Evolutionary conservation across 176 grass and related monocot species (phyloP).

Genomic region (Otatea glauca): DNA sequence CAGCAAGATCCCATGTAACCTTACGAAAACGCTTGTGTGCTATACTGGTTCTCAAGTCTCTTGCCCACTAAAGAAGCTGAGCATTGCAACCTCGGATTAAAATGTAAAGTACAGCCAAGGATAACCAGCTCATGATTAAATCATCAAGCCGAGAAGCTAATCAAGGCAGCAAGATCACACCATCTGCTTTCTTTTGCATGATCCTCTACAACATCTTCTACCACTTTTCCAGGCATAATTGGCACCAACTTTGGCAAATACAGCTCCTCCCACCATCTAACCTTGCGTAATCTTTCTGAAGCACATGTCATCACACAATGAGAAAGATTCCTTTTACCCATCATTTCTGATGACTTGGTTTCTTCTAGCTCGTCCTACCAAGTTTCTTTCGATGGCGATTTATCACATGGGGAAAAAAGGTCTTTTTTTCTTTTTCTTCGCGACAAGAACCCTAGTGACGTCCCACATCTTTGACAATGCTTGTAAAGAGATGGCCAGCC

Average conservation of each 20-base stretch:
- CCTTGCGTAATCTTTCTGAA: conserved; percentile 31
- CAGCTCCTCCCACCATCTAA: conserved; percentile 15
- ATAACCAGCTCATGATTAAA: conserved; percentile 26
- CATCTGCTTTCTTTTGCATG: neutral
- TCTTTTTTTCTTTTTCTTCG: neutral
- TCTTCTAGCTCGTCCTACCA: conserved; percentile 22
- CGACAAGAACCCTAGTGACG: neutral
- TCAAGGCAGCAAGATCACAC: neutral
- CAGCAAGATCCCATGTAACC: conserved; percentile 41
- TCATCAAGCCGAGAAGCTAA: no score
- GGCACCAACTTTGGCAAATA: conserved; percentile 30
- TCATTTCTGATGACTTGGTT: conserved; percentile 41
- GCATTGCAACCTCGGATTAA: conserved; percentile 30
- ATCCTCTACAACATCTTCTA: neutral
- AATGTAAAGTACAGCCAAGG: neutral
- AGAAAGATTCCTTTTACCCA: conserved; percentile 38
- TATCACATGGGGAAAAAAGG: neutral
- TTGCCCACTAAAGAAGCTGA: conserved; percentile 44
- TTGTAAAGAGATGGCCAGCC: conserved; percentile 31
- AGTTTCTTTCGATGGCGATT: conserved; percentile 38
- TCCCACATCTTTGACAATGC: conserved; percentile 36
- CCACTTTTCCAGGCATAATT: conserved; percentile 37
- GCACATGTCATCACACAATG: conserved; percentile 39
- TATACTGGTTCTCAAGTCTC: conserved; percentile 38
- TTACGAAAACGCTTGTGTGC: conserved; percentile 3